phyloP scores from a whole-genome alignment of 2,329 filamentous ascomycete genomes.

The Tolypocladium ophioglossoides region DNA sequence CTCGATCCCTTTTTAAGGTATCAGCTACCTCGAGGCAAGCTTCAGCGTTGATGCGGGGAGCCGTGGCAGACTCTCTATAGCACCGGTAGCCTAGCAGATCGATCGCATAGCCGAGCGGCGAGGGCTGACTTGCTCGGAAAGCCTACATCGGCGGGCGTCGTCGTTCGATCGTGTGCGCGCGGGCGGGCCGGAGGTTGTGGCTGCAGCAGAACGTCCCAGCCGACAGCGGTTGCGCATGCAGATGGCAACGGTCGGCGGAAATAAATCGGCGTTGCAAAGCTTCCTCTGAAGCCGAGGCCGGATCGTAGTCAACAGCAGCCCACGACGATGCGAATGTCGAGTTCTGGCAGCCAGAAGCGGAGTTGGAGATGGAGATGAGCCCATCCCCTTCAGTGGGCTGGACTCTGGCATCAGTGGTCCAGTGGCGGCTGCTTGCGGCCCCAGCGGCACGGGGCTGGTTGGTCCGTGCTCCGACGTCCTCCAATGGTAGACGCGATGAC shows the following conservation, averaged over 20 bases:
- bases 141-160: slow-evolving; percentile 13
- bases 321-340: neutral
- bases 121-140: slow-evolving; percentile 13
- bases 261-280: neutral
- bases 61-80: neutral
- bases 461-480: slow-evolving; percentile 3
- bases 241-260: neutral
- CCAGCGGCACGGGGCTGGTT: neutral
- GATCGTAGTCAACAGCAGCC: neutral
- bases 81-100: slow-evolving; percentile 15
- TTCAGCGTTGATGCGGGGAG: neutral
- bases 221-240: neutral
- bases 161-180: neutral
- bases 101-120: slow-evolving; percentile 21
- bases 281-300: neutral
- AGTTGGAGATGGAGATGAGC: neutral
- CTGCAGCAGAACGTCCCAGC: neutral
- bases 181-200: neutral
- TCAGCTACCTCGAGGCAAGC: neutral
- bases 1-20: neutral
- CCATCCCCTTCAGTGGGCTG: neutral
- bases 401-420: neutral
- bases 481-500: neutral
- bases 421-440: neutral
- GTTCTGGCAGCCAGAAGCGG: neutral